Base-by-base conservation (phyloP, 768 basidiomycete species). In the Termitomyces sp. region DNA sequence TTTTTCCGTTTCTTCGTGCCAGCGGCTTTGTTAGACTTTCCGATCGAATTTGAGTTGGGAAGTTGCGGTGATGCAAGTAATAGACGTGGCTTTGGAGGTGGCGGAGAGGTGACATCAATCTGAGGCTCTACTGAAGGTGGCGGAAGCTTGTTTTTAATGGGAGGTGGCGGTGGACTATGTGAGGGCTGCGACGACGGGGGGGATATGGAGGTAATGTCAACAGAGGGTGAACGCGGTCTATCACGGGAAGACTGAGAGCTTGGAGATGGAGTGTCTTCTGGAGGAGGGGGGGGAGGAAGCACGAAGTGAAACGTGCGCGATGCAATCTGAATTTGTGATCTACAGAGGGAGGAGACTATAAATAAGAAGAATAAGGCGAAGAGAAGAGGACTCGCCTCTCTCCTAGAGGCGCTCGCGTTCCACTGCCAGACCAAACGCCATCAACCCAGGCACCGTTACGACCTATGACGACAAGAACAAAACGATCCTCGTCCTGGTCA, bases 361-460 rank as follows among this genome's bases (percentile, higher is more conserved):
- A 58, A 35, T 52, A 22, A 48, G 43, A 33, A 60, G 57, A 56
- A 44, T 1, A 6, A 28, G 35, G 30, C 52, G 20, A 28, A 2
- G 51, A 35, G 57, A 24, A 57, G 26, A 6, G 9, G 13, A 14
- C 9, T 35, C 58, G 94, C 96, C 92, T 82, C 70, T 94, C 92
- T 38, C 87, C 79, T 22, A 99, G 76, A 32, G 90, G 83, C n/a
- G 94, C 89, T 59, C 86, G 84, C 59, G 89, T 88, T 16, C 95
- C 93, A 62, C 90, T 87, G 11, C 88, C 90, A 50, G 86, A 87
- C 91, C 95, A 99, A n/a, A 91, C 85, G 32, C 94, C 95, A 62
- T 98, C 94, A 5, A 99, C 94, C 90, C 95, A 98, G 18, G 94
- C 94, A 13, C 97, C 97, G 66, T 99, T 98, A 58, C 97, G 79